Evolutionary conservation across 352 stramenopile genomes (phyloP).

Genomic region (Pythium brachiatum): DNA sequence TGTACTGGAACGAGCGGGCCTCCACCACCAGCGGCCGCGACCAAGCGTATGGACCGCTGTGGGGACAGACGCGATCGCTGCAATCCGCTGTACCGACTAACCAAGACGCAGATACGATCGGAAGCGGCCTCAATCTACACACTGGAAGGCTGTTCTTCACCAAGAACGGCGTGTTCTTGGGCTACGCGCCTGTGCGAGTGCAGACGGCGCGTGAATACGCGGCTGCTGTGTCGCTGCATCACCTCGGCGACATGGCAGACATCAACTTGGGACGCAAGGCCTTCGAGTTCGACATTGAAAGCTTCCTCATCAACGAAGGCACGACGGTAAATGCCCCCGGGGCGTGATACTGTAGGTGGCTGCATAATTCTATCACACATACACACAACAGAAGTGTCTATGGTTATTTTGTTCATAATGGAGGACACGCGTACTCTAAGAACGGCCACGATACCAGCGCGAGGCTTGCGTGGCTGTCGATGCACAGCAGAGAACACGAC

Average conservation of each 20-base stretch:
- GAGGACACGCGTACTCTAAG: conserved; percentile 26
- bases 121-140: conserved; percentile 27
- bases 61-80: conserved; percentile 12
- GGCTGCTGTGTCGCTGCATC: conserved; percentile 36
- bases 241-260: conserved; percentile 30
- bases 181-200: conserved; percentile 10
- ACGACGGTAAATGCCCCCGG: background rate
- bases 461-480: conserved; percentile 43
- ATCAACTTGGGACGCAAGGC: conserved; percentile 32
- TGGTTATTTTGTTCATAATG: background rate
- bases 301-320: conserved; percentile 3
- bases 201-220: conserved; percentile 13
- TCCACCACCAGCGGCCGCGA: conserved; percentile 15
- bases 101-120: conserved; percentile 15
- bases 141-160: conserved; percentile 36
- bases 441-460: conserved; percentile 48
- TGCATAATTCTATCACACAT: too few relatives aligned
- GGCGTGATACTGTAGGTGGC: too few relatives aligned
- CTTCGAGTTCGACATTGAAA: conserved; percentile 39
- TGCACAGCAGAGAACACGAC: conserved; percentile 32
- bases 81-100: background rate
- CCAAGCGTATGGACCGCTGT: conserved; percentile 19
- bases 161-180: conserved; percentile 30
- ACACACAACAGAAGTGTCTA: too few relatives aligned
- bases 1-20: conserved; percentile 33